Evolutionary conservation across 495 filamentous ascomycete species (phyloP), one percentile per base, ranked within the genome.

Genomic region (Penicillium egyptiacum): DNA sequence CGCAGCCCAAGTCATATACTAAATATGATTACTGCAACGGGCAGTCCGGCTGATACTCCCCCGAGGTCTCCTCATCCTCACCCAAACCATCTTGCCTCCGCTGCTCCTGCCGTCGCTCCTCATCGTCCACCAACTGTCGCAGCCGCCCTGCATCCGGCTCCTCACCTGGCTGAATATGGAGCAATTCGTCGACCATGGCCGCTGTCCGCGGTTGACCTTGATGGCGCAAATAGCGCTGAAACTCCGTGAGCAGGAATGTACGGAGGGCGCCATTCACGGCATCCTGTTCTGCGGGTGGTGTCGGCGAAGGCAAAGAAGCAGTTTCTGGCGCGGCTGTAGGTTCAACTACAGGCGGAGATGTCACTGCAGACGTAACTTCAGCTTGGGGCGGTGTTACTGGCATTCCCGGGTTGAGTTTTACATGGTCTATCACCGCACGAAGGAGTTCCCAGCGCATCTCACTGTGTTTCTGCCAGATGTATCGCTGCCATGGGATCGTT

Each of bases 401-500:
- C 14, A 35, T 35, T 14, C 22, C 52, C 26, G 31, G 41, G 4
- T 47, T 53, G 23, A 33, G 31, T 16, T 49, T 40, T 22, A 40
- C 45, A 26, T 67, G 55, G 12, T 59, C 53, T 2, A 61, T 16
- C 23, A 58, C 48, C 4, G 58, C 42, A 3, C 52, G 55, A 11
- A 63, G 23, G 4, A 63, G 10, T 7, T 51, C 12, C 19, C 51
- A 54, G 16, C 64, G 60, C 16, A 59, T 35, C 0, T 39, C 53
- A 35, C 64, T 67, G 22, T 74, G 68, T 12, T 59, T 54, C 31
- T 59, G 58, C 61, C 69, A 70, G 11, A 51, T 40, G 8, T 59
- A 56, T 10, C 63, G 53, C 41, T 56, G 45, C 17, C 61, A 25
- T 19, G 60, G 64, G 1, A 66, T 60, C 0, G 61, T 70, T 7